Percentiles rank a stretch among this genome's conserved stretches.
These are phyloP conservation scores for Brettanomyces nanus DNA, from an alignment of 805 yeast genomes.

Conservation along the genomic window DNA sequence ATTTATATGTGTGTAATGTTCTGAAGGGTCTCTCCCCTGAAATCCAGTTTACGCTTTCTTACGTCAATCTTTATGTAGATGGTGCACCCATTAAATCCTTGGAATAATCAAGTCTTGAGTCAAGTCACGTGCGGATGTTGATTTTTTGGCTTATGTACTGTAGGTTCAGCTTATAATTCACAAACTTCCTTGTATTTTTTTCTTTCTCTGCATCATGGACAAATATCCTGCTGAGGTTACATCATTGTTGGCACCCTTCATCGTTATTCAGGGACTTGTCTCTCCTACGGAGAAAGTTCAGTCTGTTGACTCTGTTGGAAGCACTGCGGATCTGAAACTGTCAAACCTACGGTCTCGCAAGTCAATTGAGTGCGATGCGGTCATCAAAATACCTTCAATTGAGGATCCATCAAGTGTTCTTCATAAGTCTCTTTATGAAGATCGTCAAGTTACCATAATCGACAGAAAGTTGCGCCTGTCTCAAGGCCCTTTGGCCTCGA, in stretches of 20 bases:
- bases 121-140: too few species aligned
- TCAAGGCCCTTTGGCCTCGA: not conserved
- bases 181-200: too few species aligned
- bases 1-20: too few species aligned
- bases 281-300: not conserved
- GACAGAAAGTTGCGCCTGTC: not conserved
- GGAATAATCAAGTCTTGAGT: too few species aligned
- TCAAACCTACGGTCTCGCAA: too few species aligned
- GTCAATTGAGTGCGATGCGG: slow-evolving; percentile 2
- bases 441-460: not conserved
- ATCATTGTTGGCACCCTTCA: slow-evolving; percentile 30
- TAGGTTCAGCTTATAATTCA: too few species aligned
- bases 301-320: not conserved
- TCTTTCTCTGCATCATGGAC: too few species aligned
- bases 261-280: slow-evolving; percentile 34
- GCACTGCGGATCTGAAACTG: not conserved
- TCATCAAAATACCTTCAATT: not conserved
- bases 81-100: too few species aligned
- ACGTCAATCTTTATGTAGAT: too few species aligned
- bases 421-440: not conserved
- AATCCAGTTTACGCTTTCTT: too few species aligned
- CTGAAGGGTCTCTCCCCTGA: too few species aligned
- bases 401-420: not conserved
- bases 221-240: slow-evolving; percentile 29
- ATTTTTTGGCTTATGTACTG: too few species aligned